Base-by-base conservation (phyloP, 1,139 yeast genomes). In the Wickerhamomyces sp. region DNA sequence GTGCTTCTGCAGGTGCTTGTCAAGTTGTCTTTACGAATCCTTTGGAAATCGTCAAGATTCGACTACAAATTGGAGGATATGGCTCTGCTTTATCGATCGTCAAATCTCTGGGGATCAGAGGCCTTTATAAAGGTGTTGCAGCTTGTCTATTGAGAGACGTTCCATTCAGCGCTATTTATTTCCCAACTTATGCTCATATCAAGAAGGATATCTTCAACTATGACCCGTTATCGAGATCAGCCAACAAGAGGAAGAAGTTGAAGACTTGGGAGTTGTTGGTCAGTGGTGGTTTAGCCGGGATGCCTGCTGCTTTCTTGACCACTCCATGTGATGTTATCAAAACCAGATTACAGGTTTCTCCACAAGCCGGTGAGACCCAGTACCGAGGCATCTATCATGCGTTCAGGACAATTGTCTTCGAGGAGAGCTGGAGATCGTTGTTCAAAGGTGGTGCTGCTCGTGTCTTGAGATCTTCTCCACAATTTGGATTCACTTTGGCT, bases 371-470 rank as follows among this genome's bases (percentile, higher is more conserved):
- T 36, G 95, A 87, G 53, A 72, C 85, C 21, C 73, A 74, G 35
- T 91, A 91, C 62, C 68, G 59, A 23, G 93, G 94, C 40, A 79
- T 91, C 40, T 54, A 68, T 25, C 89, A 88, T 59, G 93, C 96
- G 20, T 84, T 83, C 32, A 61, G 62, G 28, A 75, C 85, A 9
- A 88, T 91, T 38, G 59, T 79, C 49, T 74, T 64, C 51, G 95
- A 87, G 57, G 98, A 91, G 64, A 82, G 85, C 11, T 64, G 72
- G 48, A 61, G 70, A 42, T 95, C 96, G 12, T 85, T 91, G 59
- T 91, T 89, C 70, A 91, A 89, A 68, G 98, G 98, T 52, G 95
- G 97, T 28, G 75, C 91, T 44, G 97, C 98, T 6, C 77, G 98
- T 61, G 89, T 91, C 31, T 68, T 89, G 54, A 76, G 97, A 63